phyloP scores from a whole-genome alignment of 257 asterid species.

The Scutellaria minor region DNA sequence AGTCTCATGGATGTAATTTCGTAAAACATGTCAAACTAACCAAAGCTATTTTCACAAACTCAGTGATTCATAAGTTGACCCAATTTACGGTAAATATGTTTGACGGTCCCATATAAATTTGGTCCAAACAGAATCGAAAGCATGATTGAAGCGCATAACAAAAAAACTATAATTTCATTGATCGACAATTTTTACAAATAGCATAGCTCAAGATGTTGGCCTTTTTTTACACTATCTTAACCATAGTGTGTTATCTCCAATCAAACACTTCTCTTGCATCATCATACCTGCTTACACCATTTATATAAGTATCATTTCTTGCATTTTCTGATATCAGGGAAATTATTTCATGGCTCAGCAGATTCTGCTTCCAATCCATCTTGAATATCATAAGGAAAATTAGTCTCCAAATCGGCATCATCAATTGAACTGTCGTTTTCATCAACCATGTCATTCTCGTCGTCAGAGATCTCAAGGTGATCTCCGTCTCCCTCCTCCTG shows the following conservation, averaged over 20 bases:
- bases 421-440: constrained; percentile 32
- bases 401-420: constrained; percentile 40
- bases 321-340: background rate
- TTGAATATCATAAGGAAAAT: constrained; percentile 42
- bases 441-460: constrained; percentile 40
- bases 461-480: constrained; percentile 44
- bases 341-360: background rate
- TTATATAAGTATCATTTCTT: constrained; percentile 3
- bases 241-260: background rate
- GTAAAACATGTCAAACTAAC: no score
- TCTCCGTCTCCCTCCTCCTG: constrained; percentile 65
- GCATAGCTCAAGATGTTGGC: background rate
- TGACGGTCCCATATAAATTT: no score
- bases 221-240: background rate
- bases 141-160: no score
- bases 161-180: constrained; percentile 16
- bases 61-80: no score
- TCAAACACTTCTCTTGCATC: constrained; percentile 23
- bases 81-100: no score
- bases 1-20: no score
- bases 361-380: constrained; percentile 52
- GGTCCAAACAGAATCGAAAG: no score
- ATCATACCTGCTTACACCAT: background rate
- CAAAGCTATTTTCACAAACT: no score
- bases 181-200: background rate